Base-by-base conservation (phyloP, 176 grass and related monocot species). In the Dactylis glomerata region DNA sequence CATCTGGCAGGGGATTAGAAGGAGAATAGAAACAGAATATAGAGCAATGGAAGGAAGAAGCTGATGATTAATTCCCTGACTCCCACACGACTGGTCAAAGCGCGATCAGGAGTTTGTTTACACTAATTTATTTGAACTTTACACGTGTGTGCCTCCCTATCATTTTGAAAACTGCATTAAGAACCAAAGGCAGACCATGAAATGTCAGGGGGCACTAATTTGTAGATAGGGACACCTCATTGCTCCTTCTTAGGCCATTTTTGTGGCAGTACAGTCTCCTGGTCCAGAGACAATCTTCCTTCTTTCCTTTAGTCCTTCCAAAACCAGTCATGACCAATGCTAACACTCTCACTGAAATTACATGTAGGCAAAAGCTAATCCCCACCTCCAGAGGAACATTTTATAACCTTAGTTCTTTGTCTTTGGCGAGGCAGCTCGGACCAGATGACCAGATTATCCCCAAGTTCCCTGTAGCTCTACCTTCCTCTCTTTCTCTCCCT, bases 211-310 rank as follows among this genome's bases (percentile, higher is more conserved):
- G 46, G 16, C 40, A 44, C 78, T 76, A 72, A 90, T 71, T 49
- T 81, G 73, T 87, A 85, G 82, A 90, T 88, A 51, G 85, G 77
- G 88, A 95, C 88, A 92, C 74, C 41, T 76, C 88, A 74, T 91
- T 85, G 82, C 88, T 84, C 66, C 62, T 91, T 95, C 80, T 95
- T 78, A 91, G 90, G 90, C 93, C 71, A 92, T 55, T 87, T 92
- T 79, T 83, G 67, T 81, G 93, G 87, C 86, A 87, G 90, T 84
- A 65, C 11, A 44, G 78, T 95, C 91, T 68, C 93, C 93, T 84
- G 81, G 75, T 91, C 87, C 87, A 89, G 83, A 82, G 88, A 95
- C 90, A 95, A 66, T 1, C 30, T 65, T 33, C 90, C 90, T 80
- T 63, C 57, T 92, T 89, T 89, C 85, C 82, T 85, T 83, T 85